Conservation (phyloP, 768 basidiomycete species). For the Phlebiopsis gigantea region DNA sequence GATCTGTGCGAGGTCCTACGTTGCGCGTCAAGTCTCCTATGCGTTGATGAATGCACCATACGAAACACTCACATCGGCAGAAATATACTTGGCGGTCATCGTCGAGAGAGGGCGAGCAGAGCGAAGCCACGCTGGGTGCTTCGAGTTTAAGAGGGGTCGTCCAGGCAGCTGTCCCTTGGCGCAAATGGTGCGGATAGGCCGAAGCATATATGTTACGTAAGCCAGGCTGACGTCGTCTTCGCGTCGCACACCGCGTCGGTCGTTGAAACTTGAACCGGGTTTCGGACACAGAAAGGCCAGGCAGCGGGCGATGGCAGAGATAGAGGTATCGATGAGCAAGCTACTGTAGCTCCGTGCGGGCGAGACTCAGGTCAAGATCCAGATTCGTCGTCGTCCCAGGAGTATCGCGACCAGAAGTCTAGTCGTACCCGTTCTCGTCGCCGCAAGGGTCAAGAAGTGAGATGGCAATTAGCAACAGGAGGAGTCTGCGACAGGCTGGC, state of each 20-base stretch:
- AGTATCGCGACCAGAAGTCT: not conserved
- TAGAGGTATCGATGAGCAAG: not conserved
- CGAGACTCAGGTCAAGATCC: not conserved
- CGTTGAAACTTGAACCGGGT: not conserved
- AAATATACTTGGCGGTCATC: constrained; percentile 34
- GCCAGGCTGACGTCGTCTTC: not conserved
- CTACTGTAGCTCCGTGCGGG: not conserved
- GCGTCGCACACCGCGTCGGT: not conserved
- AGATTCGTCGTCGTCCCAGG: not conserved
- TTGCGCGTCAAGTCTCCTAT: not conserved
- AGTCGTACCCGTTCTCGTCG: not conserved
- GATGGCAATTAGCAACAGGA: not conserved
- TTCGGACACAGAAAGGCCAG: not conserved
- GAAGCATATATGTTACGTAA: not conserved
- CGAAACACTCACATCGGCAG: constrained; percentile 30
- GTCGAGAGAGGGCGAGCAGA: not conserved
- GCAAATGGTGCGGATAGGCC: not conserved
- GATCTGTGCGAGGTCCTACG: constrained; percentile 61
- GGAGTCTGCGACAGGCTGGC: not conserved
- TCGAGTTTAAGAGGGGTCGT: not conserved
- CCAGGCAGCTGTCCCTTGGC: too few species aligned
- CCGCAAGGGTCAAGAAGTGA: not conserved
- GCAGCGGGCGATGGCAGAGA: not conserved
- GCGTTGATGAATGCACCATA: too few species aligned
- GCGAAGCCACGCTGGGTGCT: not conserved